phyloP scores from a whole-genome alignment of 2,329 filamentous ascomycete genomes.

The Microcyclosporella mali region DNA sequence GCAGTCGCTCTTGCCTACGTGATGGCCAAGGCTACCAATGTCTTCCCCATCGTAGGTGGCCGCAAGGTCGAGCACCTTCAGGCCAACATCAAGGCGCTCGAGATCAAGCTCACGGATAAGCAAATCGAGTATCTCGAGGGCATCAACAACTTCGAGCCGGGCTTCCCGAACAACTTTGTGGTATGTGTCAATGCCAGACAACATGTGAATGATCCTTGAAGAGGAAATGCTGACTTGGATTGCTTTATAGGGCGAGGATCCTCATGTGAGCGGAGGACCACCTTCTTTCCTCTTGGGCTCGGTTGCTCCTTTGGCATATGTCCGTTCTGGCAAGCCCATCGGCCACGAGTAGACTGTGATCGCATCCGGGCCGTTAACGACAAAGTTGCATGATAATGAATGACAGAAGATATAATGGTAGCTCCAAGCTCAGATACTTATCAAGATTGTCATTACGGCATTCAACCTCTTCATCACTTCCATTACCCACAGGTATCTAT shows the following conservation, averaged over 20 bases:
- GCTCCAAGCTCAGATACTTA: too few species aligned
- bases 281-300: slow-evolving; percentile 19
- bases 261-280: slow-evolving; percentile 25
- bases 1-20: slow-evolving; percentile 60
- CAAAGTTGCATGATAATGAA: too few species aligned
- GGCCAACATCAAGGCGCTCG: slow-evolving; percentile 62
- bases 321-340: slow-evolving; percentile 26
- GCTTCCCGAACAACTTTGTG: slow-evolving; percentile 61
- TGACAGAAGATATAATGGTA: too few species aligned
- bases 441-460: too few species aligned
- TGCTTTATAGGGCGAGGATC: slow-evolving; percentile 19
- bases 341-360: slow-evolving; percentile 19
- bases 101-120: slow-evolving; percentile 51
- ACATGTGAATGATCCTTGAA: too few species aligned
- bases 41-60: slow-evolving; percentile 61
- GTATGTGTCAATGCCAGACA: too few species aligned
- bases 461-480: too few species aligned
- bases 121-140: slow-evolving; percentile 63
- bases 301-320: slow-evolving; percentile 25
- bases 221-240: too few species aligned
- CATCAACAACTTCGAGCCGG: slow-evolving; percentile 56
- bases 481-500: too few species aligned
- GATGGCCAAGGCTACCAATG: slow-evolving; percentile 53
- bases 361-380: too few species aligned
- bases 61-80: slow-evolving; percentile 64